Percentiles rank a stretch among this genome's conserved stretches.
These are phyloP conservation scores for Adansonia madagascariensis DNA, from an alignment of 441 rosid species.

Conservation along the genomic window DNA sequence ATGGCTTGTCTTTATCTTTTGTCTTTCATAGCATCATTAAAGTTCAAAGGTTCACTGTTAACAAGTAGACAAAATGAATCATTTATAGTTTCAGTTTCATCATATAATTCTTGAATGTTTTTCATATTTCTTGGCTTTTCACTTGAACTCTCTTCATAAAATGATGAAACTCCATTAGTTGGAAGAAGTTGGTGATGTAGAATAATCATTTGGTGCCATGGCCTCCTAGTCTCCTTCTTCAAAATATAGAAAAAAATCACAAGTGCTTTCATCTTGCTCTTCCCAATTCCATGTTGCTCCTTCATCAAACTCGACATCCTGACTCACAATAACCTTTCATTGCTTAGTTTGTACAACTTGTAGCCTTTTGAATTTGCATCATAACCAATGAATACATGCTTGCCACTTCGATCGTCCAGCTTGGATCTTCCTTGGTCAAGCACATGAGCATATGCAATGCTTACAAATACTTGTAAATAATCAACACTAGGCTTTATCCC, in stretches of 20 bases:
- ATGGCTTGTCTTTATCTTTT: no score
- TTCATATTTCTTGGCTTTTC: neutral
- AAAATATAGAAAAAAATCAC: neutral
- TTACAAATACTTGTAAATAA: no score
- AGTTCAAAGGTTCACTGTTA: neutral
- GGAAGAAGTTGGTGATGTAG: no score
- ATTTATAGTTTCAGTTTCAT: neutral
- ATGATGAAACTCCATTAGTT: no score
- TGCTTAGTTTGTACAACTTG: neutral
- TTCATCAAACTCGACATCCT: neutral
- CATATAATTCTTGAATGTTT: neutral
- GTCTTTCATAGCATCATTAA: no score
- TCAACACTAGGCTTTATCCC: neutral
- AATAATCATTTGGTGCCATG: neutral
- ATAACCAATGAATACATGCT: neutral
- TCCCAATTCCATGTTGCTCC: neutral
- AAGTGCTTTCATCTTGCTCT: neutral
- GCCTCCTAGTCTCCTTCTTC: neutral
- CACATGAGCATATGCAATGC: no score
- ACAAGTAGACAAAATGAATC: neutral
- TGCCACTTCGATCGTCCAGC: neutral
- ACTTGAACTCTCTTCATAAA: no score
- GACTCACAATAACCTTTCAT: neutral
- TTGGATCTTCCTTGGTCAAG: no score
- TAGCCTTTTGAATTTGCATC: neutral